A percentile compares a stretch with the other conserved stretches of the same genome.
Conservation (phyloP, 2,329 filamentous ascomycete genomes). For the Cryphonectria nitschkei region DNA sequence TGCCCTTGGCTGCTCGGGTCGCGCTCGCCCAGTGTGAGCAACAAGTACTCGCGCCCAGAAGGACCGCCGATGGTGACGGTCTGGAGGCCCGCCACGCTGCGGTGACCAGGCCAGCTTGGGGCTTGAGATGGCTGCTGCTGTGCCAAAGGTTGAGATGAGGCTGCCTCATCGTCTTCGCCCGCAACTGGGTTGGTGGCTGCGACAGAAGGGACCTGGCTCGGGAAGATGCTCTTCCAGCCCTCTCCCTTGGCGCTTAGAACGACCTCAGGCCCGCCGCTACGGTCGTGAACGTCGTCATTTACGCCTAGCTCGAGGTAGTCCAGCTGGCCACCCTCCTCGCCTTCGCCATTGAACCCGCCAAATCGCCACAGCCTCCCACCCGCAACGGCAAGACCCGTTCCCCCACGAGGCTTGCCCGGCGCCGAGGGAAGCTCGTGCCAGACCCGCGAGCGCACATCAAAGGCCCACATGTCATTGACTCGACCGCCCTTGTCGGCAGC, state of each 20-base stretch:
- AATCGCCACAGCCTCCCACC: constrained; percentile 73
- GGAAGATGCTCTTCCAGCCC: constrained; percentile 57
- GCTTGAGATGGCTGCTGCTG: neutral
- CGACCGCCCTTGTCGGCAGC: constrained; percentile 53
- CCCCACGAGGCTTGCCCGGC: constrained; percentile 68
- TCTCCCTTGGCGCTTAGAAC: constrained; percentile 53
- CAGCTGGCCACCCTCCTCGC: constrained; percentile 71
- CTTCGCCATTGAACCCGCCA: constrained; percentile 75
- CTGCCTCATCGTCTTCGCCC: constrained; percentile 39
- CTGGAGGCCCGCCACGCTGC: constrained; percentile 59
- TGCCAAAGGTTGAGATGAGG: constrained; percentile 26
- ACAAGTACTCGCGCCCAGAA: constrained; percentile 63
- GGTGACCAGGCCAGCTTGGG: constrained; percentile 52
- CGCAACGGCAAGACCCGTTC: constrained; percentile 67
- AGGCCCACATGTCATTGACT: constrained; percentile 75
- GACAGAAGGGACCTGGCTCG: constrained; percentile 39
- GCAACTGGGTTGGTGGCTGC: constrained; percentile 25
- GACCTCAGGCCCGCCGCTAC: constrained; percentile 52
- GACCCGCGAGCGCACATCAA: constrained; percentile 63
- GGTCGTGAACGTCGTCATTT: constrained; percentile 59
- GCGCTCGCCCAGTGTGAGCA: constrained; percentile 64
- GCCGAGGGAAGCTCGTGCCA: constrained; percentile 73
- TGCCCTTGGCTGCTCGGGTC: constrained; percentile 53
- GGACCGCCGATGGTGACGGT: constrained; percentile 54
- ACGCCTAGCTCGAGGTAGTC: constrained; percentile 66